Conservation (phyloP, 2,329 filamentous ascomycete genomes). For the Sclerotinia sclerotiorum region DNA sequence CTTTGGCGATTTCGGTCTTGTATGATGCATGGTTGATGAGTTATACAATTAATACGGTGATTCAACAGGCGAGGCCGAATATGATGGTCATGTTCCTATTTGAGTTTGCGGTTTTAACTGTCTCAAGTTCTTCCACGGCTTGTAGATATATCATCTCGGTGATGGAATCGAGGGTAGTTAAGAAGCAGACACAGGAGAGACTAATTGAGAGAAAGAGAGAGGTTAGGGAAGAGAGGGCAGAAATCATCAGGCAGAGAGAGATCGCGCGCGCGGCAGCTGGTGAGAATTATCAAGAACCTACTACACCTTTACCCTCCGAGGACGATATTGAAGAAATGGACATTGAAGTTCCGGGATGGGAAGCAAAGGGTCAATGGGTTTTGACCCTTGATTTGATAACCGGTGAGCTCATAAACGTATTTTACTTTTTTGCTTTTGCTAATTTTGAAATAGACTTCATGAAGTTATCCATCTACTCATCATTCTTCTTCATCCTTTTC, state of each 20-base stretch:
- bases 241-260: slow-evolving; percentile 45
- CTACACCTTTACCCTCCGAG: slow-evolving; percentile 57
- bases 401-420: slow-evolving; percentile 51
- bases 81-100: slow-evolving; percentile 99
- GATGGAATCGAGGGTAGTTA: slow-evolving; percentile 72
- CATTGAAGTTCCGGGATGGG: slow-evolving; percentile 93
- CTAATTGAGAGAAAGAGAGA: slow-evolving; percentile 68
- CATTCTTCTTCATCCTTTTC: slow-evolving; percentile 91
- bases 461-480: slow-evolving; percentile 83
- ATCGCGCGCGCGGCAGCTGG: slow-evolving; percentile 42
- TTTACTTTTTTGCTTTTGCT: slow-evolving; percentile 10
- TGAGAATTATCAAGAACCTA: slow-evolving; percentile 32
- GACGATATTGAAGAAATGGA: slow-evolving; percentile 90
- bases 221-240: slow-evolving; percentile 58
- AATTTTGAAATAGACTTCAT: slow-evolving; percentile 66
- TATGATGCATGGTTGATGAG: slow-evolving; percentile 80
- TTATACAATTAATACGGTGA: slow-evolving; percentile 79
- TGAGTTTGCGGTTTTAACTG: slow-evolving; percentile 85
- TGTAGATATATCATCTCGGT: slow-evolving; percentile 77
- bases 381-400: slow-evolving; percentile 83
- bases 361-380: slow-evolving; percentile 90
- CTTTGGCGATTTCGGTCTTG: slow-evolving; percentile 72
- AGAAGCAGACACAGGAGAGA: slow-evolving; percentile 69
- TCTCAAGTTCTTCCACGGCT: slow-evolving; percentile 76
- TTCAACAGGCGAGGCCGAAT: slow-evolving; percentile 84